phyloP scores from a whole-genome alignment of 169 alveolate genomes.

The Eimeria sp. region DNA sequence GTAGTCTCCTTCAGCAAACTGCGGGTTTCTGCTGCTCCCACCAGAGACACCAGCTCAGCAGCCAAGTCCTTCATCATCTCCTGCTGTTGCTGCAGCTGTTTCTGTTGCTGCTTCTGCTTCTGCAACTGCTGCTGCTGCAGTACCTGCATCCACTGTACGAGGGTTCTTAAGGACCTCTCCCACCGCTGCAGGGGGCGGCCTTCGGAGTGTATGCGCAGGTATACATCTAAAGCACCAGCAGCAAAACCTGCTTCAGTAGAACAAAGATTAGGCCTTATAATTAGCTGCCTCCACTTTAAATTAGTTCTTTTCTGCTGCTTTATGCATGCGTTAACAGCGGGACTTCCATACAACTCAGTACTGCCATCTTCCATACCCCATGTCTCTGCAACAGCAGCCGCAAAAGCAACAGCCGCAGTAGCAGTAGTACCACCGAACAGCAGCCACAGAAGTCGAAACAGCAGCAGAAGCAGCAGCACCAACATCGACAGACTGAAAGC shows the following conservation, averaged over 20 bases:
- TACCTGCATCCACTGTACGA: neutral
- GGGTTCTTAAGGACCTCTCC: neutral
- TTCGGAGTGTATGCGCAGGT: slow-evolving; percentile 38
- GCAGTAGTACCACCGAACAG: neutral
- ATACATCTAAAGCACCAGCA: neutral
- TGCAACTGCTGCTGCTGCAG: slow-evolving; percentile 29
- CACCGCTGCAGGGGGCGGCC: neutral
- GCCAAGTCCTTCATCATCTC: neutral
- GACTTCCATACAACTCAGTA: neutral
- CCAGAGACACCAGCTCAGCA: slow-evolving; percentile 4
- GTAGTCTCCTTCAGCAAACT: slow-evolving; percentile 26
- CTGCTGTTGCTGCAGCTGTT: neutral
- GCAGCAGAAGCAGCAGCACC: slow-evolving; percentile 37
- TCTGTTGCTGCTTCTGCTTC: slow-evolving; percentile 19
- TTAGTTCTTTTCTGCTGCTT: neutral
- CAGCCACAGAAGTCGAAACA: neutral
- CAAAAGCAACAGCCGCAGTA: neutral
- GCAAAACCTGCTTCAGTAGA: neutral
- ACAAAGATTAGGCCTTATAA: neutral
- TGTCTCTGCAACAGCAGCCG: slow-evolving; percentile 53
- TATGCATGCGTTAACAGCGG: neutral
- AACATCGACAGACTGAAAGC: neutral
- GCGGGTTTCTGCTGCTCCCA: slow-evolving; percentile 50
- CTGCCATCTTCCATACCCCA: slow-evolving; percentile 40
- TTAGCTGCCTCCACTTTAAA: neutral